phyloP scores from a whole-genome alignment of 192 early-diverging fungal species.

The Coemansia sp. region DNA sequence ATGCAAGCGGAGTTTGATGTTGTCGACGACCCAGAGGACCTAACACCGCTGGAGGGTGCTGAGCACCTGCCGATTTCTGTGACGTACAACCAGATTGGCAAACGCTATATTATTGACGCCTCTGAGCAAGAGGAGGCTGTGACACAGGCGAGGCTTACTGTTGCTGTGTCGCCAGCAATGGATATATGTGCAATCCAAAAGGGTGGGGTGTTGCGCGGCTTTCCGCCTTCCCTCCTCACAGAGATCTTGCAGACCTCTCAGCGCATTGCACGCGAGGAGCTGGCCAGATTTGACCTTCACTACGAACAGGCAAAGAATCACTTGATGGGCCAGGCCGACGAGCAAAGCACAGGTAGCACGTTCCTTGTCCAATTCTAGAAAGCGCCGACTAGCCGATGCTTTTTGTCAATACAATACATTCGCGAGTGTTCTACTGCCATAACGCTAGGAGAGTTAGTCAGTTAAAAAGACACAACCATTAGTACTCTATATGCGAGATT shows the following conservation, averaged over 20 bases:
- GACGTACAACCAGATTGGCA: constrained; percentile 84
- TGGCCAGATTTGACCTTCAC: constrained; percentile 14
- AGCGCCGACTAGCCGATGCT: too few species aligned
- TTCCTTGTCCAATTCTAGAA: constrained; percentile 44
- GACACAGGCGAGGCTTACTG: constrained; percentile 71
- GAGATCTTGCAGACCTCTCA: constrained; percentile 43
- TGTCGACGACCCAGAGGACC: constrained; percentile 84
- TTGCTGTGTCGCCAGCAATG: constrained; percentile 77
- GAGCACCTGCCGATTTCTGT: constrained; percentile 79
- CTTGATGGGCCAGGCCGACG: constrained; percentile 11
- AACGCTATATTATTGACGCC: constrained; percentile 82
- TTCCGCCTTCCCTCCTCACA: constrained; percentile 38
- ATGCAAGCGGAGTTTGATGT: constrained; percentile 85
- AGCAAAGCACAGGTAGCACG: constrained; percentile 46
- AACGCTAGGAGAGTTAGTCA: too few species aligned
- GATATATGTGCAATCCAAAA: constrained; percentile 89
- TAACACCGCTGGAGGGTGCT: constrained; percentile 70
- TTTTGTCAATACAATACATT: neutral
- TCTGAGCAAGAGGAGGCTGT: constrained; percentile 87
- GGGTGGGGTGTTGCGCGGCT: constrained; percentile 48
- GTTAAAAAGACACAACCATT: neutral
- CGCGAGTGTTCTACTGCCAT: neutral
- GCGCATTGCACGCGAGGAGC: constrained; percentile 31
- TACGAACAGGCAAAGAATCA: constrained; percentile 20
- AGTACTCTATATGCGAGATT: too few species aligned